Conservation (phyloP, 495 filamentous ascomycete species). For the Copromyces sp. region DNA sequence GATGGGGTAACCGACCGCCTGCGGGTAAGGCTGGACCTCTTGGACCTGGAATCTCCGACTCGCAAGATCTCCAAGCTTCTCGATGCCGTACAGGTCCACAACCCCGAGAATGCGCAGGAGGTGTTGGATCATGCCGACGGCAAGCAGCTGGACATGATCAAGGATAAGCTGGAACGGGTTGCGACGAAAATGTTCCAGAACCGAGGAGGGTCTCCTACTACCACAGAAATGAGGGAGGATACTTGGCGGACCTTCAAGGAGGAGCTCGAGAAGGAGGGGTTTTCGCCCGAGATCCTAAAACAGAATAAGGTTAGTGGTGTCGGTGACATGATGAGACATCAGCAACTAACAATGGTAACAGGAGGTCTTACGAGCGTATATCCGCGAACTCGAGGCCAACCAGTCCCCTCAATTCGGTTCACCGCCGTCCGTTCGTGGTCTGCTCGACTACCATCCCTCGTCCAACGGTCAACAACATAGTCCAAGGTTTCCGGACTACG, state of each 20-base stretch:
- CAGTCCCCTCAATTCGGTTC: constrained; percentile 20
- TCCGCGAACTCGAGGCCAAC: constrained; percentile 40
- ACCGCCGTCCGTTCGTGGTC: constrained; percentile 31
- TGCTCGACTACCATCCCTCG: constrained; percentile 16
- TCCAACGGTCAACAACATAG: constrained; percentile 12
- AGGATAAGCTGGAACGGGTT: constrained; percentile 42
- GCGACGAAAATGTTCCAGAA: constrained; percentile 34
- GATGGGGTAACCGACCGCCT: constrained; percentile 5
- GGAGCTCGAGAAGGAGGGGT: constrained; percentile 43
- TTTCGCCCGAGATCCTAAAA: constrained; percentile 37
- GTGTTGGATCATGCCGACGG: constrained; percentile 11
- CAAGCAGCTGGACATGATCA: constrained; percentile 29
- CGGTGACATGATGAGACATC: not conserved
- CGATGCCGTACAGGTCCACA: constrained; percentile 35
- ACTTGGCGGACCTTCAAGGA: constrained; percentile 43
- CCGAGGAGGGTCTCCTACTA: constrained; percentile 24
- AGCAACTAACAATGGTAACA: constrained; percentile 13
- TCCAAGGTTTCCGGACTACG: constrained; percentile 2
- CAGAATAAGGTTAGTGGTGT: constrained; percentile 37
- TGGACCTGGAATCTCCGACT: constrained; percentile 30
- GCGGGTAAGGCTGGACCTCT: constrained; percentile 25
- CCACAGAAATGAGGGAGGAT: constrained; percentile 33
- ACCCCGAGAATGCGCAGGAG: constrained; percentile 25
- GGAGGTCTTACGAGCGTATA: constrained; percentile 45
- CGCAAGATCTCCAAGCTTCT: constrained; percentile 36